Base-by-base conservation (phyloP, 306 rosid genomes). In the Medicago ruthenica region DNA sequence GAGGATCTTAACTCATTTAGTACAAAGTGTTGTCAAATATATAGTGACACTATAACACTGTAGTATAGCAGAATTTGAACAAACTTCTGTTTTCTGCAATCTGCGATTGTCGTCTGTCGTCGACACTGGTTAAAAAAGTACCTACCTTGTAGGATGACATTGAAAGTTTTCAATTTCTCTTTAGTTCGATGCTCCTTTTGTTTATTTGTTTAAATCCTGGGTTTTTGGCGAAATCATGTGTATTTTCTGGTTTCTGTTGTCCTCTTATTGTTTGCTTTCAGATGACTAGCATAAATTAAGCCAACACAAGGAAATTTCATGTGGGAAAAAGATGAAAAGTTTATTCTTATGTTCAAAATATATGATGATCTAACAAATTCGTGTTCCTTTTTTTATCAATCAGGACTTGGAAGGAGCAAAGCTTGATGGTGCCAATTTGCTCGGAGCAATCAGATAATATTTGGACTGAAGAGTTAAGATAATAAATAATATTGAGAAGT, bases 361-460 rank as follows among this genome's bases (percentile, higher is more conserved):
- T 54, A 14, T 21, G 61, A 14, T 62, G 67, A 47, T 44, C 20
- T 76, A 54, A 58, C 66, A 31, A n/a, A n/a, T n/a, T n/a, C n/a
- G n/a, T n/a, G n/a, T 40, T 67, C 48, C 37, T 70, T 57, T 59
- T 21, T 71, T 45, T 51, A 15, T 27, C 68, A 60, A 34, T 67
- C 76, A 91, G 98, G 87, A 83, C 69, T 80, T 91, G 89, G 98
- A 94, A 83, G 98, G 97, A 57, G 98, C 98, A 11, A 90, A 34
- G 80, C 95, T 94, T 70, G 93, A 88, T 70, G 98, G 98, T 83
- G 98, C 98, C 66, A 94, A 94, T 86, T 85, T 92, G 82, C 88
- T 80, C 2, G 98, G 96, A 76, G 90, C 90, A 67, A 94, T 86
- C 74, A 90, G 97, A 80, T 87, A 78, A 87, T 66, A 44, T 62